phyloP scores from a whole-genome alignment of 257 asterid species.

The Cinchona pubescens region DNA sequence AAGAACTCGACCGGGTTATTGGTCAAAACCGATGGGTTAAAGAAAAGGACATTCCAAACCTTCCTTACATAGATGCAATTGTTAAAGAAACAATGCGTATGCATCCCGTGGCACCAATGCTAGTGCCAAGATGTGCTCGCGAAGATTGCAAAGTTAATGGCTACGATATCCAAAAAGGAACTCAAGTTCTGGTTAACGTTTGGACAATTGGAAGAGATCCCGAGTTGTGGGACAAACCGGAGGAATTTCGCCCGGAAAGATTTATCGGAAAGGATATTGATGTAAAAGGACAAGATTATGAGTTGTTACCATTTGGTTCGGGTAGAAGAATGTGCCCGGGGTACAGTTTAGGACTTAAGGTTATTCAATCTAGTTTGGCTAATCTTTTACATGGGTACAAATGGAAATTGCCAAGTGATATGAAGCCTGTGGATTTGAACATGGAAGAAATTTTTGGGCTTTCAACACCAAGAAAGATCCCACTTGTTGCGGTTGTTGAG shows the following conservation, averaged over 20 bases:
- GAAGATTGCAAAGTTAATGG: conserved; percentile 59
- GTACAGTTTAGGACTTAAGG: conserved; percentile 38
- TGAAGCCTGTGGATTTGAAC: conserved; percentile 29
- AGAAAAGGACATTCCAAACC: conserved; percentile 32
- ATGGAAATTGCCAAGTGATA: conserved; percentile 29
- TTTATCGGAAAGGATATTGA: conserved; percentile 32
- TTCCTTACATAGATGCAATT: conserved; percentile 37
- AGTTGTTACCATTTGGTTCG: conserved; percentile 41
- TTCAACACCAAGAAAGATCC: conserved; percentile 37
- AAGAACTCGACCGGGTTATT: conserved; percentile 65
- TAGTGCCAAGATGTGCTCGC: conserved; percentile 52
- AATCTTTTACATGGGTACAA: conserved; percentile 46
- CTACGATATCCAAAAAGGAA: conserved; percentile 36
- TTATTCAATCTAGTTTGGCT: conserved; percentile 34
- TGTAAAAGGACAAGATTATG: conserved; percentile 35
- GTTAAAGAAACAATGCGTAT: conserved; percentile 46
- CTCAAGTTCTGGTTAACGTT: conserved; percentile 29
- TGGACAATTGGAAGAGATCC: conserved; percentile 44
- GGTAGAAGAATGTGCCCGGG: conserved; percentile 57
- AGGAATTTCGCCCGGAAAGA: conserved; percentile 38
- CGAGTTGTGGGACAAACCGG: conserved; percentile 37
- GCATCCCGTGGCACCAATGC: conserved; percentile 60
- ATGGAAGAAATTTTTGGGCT: conserved; percentile 50
- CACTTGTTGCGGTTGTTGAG: conserved; percentile 30
- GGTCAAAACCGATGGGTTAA: conserved; percentile 51